phyloP scores from a whole-genome alignment of 768 basidiomycete species.

The Calocera viscosa region DNA sequence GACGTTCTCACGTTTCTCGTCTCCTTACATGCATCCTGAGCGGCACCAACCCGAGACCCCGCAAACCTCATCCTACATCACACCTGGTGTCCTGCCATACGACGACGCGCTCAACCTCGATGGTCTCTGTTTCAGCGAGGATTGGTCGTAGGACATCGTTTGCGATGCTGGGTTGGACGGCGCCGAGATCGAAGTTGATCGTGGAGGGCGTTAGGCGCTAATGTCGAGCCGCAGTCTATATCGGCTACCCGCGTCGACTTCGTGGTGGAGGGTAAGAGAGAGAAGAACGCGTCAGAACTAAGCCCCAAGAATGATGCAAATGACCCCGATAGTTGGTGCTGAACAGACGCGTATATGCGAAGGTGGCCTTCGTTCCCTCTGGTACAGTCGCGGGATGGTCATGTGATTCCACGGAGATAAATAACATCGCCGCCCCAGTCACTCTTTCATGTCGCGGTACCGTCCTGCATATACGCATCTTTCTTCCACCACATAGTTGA shows the following conservation, averaged over 20 bases:
- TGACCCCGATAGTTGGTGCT: constrained; percentile 88
- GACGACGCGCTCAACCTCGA: constrained; percentile 84
- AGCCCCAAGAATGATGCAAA: constrained; percentile 72
- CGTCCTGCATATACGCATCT: too few relatives aligned
- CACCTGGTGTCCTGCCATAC: constrained; percentile 88
- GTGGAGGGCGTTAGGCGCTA: constrained; percentile 66
- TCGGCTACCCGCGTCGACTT: constrained; percentile 26
- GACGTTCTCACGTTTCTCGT: constrained; percentile 33
- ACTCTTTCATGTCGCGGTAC: too few relatives aligned
- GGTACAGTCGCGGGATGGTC: background rate
- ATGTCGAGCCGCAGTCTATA: constrained; percentile 64
- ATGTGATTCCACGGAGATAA: too few relatives aligned
- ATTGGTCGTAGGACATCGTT: constrained; percentile 92
- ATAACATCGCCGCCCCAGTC: too few relatives aligned
- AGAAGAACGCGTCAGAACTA: constrained; percentile 46
- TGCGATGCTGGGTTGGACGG: constrained; percentile 90
- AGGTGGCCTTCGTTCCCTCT: constrained; percentile 18
- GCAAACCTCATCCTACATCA: constrained; percentile 85
- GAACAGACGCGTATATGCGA: constrained; percentile 44
- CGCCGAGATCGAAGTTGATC: constrained; percentile 89
- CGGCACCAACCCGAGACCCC: constrained; percentile 77
- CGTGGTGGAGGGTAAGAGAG: background rate
- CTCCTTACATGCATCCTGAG: constrained; percentile 71
- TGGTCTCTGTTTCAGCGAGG: constrained; percentile 82
- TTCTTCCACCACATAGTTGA: too few relatives aligned